These are phyloP conservation scores for Canavalia gladiata DNA, from an alignment of 306 rosid species.

Conservation along the genomic window DNA sequence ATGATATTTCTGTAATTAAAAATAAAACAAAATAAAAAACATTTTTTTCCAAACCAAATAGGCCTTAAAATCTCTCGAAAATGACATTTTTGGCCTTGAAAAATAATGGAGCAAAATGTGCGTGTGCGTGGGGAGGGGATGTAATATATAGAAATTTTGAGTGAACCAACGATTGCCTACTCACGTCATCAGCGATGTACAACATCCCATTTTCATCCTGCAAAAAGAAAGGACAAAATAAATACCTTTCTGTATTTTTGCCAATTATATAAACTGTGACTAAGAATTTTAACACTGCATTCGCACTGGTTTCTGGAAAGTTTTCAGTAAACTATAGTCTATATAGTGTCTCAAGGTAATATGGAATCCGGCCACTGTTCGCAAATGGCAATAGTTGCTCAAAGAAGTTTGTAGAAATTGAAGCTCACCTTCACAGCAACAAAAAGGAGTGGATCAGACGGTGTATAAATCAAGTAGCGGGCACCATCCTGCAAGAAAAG, in stretches of 20 bases:
- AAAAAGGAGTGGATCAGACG: constrained; percentile 78
- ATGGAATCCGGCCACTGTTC: constrained; percentile 5
- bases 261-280: constrained; percentile 1
- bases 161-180: constrained; percentile 45
- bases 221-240: constrained; percentile 49
- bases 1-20: background rate
- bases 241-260: constrained; percentile 21
- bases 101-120: background rate
- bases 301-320: constrained; percentile 19
- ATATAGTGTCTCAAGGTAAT: constrained; percentile 25
- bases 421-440: constrained; percentile 59
- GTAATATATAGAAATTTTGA: no score
- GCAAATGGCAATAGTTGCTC: constrained; percentile 5
- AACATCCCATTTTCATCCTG: constrained; percentile 76
- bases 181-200: constrained; percentile 91
- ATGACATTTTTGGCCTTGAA: constrained; percentile 1
- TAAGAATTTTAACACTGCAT: constrained; percentile 24
- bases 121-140: no score
- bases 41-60: background rate
- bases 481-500: constrained; percentile 71
- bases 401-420: constrained; percentile 31
- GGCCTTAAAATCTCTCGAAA: background rate
- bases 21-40: background rate
- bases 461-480: constrained; percentile 87
- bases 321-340: constrained; percentile 22